A percentile compares a stretch with the other conserved stretches of the same genome.
These are phyloP conservation scores for Ceratopteris richardii DNA, from an alignment of 75 land plant genomes.

Conservation along the genomic window DNA sequence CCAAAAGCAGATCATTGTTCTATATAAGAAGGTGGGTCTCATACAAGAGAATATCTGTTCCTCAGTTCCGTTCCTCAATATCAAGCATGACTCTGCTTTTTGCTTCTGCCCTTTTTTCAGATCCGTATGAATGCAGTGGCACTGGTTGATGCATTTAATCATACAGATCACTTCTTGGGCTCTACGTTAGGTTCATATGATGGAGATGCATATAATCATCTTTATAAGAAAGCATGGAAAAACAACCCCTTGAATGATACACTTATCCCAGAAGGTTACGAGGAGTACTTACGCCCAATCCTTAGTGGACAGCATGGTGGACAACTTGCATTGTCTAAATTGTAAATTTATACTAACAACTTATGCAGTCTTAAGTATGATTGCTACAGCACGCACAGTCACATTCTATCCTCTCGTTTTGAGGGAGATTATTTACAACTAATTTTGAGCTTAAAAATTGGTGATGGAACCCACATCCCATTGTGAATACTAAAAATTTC, in stretches of 20 bases:
- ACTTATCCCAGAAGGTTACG: slow-evolving; percentile 30
- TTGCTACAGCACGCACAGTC: too few species aligned
- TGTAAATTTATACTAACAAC: too few species aligned
- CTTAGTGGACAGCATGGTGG: too few species aligned
- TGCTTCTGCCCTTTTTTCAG: slow-evolving; percentile 21
- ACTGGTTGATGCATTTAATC: slow-evolving; percentile 43
- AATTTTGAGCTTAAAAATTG: too few species aligned
- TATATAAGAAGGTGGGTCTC: slow-evolving; percentile 14
- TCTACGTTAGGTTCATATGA: slow-evolving; percentile 41
- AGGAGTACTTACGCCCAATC: slow-evolving; percentile 28
- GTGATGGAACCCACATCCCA: too few species aligned
- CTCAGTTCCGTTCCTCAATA: too few species aligned
- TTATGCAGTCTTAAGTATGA: too few species aligned
- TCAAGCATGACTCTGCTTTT: background rate
- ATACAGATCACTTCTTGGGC: slow-evolving; percentile 41
- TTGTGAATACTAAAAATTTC: too few species aligned
- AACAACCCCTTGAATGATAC: slow-evolving; percentile 35
- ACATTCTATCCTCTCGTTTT: too few species aligned
- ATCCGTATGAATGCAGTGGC: slow-evolving; percentile 42
- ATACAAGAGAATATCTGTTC: too few species aligned
- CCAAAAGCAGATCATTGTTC: slow-evolving; percentile 17
- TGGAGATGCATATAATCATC: slow-evolving; percentile 36
- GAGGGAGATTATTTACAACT: too few species aligned
- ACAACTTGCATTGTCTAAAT: too few species aligned
- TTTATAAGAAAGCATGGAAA: slow-evolving; percentile 39